phyloP scores from a whole-genome alignment of 805 yeast species.

The Wickerhamiella lipophila region DNA sequence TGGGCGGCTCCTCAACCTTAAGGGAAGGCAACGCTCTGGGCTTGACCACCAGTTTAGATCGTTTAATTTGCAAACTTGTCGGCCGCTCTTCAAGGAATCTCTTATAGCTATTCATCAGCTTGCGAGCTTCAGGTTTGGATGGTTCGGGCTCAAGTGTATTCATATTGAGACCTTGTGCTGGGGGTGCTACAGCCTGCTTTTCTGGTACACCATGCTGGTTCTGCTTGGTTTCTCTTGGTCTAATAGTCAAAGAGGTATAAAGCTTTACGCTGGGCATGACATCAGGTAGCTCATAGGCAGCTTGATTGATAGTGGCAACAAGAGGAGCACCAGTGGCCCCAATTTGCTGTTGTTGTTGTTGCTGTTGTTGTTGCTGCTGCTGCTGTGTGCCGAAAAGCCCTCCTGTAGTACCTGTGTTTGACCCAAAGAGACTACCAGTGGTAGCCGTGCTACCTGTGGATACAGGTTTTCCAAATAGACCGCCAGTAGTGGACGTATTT shows the following conservation, averaged over 20 bases:
- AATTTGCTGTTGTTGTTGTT: not conserved
- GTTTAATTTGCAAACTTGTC: slow-evolving; percentile 18
- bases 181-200: not conserved
- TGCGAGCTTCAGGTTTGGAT: slow-evolving; percentile 3
- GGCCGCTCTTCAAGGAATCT: slow-evolving; percentile 20
- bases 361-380: not conserved
- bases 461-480: slow-evolving; percentile 14
- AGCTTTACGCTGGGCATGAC: slow-evolving; percentile 19
- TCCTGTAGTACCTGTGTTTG: not conserved
- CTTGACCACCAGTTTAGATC: slow-evolving; percentile 5
- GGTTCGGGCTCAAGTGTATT: not conserved
- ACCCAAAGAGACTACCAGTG: not conserved
- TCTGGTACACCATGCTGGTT: not conserved
- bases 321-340: slow-evolving; percentile 5
- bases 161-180: not conserved
- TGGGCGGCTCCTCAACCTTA: not conserved
- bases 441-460: not conserved
- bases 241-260: slow-evolving; percentile 18
- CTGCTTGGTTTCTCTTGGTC: not conserved
- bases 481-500: slow-evolving; percentile 1
- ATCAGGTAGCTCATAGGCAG: slow-evolving; percentile 20
- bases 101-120: slow-evolving; percentile 22
- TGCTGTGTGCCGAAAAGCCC: not conserved
- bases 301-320: slow-evolving; percentile 24
- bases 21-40: not conserved